A percentile compares a stretch with the other conserved stretches of the same genome.
Evolutionary conservation across 2,329 filamentous ascomycete genomes (phyloP).

Genomic region (Lasiodiplodia theobromae): DNA sequence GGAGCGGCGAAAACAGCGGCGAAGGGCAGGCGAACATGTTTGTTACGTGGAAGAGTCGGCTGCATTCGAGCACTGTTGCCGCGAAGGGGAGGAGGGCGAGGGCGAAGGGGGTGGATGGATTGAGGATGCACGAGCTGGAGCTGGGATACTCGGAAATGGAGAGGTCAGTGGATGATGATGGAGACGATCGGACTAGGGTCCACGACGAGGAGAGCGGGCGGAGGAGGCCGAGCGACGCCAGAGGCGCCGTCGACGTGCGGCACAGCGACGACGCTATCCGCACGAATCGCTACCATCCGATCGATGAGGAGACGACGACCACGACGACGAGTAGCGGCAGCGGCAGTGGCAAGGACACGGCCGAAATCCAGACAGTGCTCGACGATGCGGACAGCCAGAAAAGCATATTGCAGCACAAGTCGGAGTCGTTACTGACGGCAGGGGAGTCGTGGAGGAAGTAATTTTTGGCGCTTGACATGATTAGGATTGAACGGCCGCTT

Average conservation of each 20-base stretch:
- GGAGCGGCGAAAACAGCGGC: neutral
- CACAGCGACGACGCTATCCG: neutral
- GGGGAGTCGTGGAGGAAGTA: neutral
- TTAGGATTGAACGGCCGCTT: neutral
- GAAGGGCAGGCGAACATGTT: neutral
- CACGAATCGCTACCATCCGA: neutral
- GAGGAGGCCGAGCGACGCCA: no score
- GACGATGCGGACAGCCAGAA: conserved; percentile 9
- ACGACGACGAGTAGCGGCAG: neutral
- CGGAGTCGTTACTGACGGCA: neutral
- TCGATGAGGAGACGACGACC: neutral
- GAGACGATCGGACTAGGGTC: no score
- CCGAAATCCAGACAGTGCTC: neutral
- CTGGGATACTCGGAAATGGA: neutral
- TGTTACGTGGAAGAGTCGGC: conserved; percentile 9
- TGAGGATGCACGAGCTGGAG: neutral
- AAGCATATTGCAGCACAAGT: conserved; percentile 1
- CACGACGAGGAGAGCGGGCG: neutral
- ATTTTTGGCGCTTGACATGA: neutral
- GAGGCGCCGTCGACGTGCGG: no score
- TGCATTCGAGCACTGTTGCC: neutral
- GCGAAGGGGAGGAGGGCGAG: neutral
- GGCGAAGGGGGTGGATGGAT: neutral
- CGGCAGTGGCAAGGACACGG: neutral
- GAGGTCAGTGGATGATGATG: neutral